Base-by-base conservation (phyloP, 768 basidiomycete species). In the Cystobasidium ongulense region DNA sequence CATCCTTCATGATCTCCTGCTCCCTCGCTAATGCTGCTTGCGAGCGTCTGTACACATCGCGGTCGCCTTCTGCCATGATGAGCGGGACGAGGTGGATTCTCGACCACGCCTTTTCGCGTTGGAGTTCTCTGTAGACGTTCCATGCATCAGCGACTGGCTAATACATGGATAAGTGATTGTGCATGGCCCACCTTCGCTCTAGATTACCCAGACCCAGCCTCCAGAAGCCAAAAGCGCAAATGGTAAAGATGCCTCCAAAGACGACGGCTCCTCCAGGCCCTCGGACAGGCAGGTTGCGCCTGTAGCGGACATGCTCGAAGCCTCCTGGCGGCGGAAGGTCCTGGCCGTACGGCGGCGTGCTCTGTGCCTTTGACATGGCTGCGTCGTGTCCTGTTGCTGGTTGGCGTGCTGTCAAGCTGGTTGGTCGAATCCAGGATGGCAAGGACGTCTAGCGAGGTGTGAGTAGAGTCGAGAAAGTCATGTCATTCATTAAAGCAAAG, bases 321-420 rank as follows among this genome's bases (percentile, higher is more conserved):
- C 95, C 95, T 75, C 92, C 93, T 54, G 87, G 78, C 50, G 95
- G 95, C 78, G 95, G 95, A 88, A 99, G 89, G 80, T 99, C 95
- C 83, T 71, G 68, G 21, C 68, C 68, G 36, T 57, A 61, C 57
- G 57, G 57, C 57, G 57, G 57, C 33, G 57, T 59, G 57, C 57
- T 59, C 57, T 59, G 57, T 4, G 57, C 94, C 96, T 35, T 27
- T 10, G 63, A 64, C 63, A 64, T 64, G 15, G 46, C 18, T 50
- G 8, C 46, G 63, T 39, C 36, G 29, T n/a, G 11, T 11, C 11
- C 21, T 31, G 57, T 13, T 13, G 57, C 27, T 59, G 57, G 57
- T n/a, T 13, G 57, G 29, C 25, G 21, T 11, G 25, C 57, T n/a
- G 25, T 11, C 13, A 13, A 46, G n/a, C 13, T 46, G 13, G 13